Evolutionary conservation across 176 grass and related monocot species (phyloP), one percentile per base, ranked within the genome.

Genomic region (Pharus latifolius): DNA sequence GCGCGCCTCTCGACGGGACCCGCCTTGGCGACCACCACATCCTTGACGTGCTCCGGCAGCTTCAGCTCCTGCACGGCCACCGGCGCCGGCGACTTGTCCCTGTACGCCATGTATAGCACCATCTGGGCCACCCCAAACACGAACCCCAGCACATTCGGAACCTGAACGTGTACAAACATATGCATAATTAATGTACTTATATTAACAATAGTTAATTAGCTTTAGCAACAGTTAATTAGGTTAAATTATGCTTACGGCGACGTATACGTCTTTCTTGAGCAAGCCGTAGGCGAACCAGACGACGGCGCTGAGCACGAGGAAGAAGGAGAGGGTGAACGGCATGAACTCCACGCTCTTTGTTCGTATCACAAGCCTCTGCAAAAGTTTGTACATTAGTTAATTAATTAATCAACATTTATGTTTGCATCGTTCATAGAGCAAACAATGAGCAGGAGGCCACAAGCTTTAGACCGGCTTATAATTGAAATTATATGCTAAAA

Each of bases 291-390:
- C 60, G 80, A 97, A 97, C 93, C 93, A 97, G 62, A 97, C 59
- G 32, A 92, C 69, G 0, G 93, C 93, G 76, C 83, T 97, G 17
- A 97, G 17, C 16, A 91, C 88, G 61, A 97, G 86, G 83, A 80
- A 87, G 69, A 97, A 85, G 53, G 93, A 92, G 6, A 92, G 77
- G 42, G 80, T 84, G 74, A 92, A 82, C n/a, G 93, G 93, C 93
- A 96, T 96, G 88, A 92, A 96, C 83, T 96, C 93, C 63, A 96
- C 93, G 75, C 93, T 96, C 83, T 92, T 92, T 59, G 93, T 96
- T 12, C 83, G 86, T 65, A 97, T 87, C 33, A 97, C 93, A 54
- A 87, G 80, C 50, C 89, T 79, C 92, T 96, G 85, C 63, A 63
- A 24, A 12, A 49, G 29, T 7, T n/a, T 12, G 62, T 48, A 40